Evolutionary conservation across 805 yeast genomes (phyloP).

Genomic region (Lipomyces mesembrius): DNA sequence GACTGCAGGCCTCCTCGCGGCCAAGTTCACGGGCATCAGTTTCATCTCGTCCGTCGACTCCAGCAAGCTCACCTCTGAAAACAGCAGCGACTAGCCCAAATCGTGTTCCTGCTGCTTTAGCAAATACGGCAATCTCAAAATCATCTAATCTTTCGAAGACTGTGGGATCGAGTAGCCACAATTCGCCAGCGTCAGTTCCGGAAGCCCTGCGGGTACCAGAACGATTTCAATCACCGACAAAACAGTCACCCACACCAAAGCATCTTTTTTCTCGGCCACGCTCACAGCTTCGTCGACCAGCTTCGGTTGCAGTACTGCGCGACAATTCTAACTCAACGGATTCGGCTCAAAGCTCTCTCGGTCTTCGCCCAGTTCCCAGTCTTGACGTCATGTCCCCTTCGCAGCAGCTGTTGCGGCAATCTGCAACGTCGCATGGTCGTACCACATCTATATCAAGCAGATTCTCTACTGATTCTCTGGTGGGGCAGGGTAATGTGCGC

Average conservation of each 20-base stretch:
- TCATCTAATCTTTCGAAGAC: background rate
- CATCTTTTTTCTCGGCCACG: constrained; percentile 32
- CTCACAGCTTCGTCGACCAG: constrained; percentile 31
- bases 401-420: background rate
- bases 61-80: background rate
- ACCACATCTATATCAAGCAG: constrained; percentile 13
- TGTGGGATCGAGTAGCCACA: background rate
- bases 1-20: background rate
- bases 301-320: constrained; percentile 7
- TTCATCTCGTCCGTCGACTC: constrained; percentile 1
- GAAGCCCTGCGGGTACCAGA: background rate
- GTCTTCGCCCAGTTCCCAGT: constrained; percentile 7
- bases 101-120: background rate
- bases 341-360: background rate
- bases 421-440: constrained; percentile 9
- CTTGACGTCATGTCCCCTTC: constrained; percentile 10
- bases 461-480: constrained; percentile 15
- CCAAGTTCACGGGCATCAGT: constrained; percentile 3
- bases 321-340: background rate
- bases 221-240: constrained; percentile 2
- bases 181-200: background rate
- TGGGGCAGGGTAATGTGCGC: constrained; percentile 32
- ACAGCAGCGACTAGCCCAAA: background rate
- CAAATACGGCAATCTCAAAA: background rate
- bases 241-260: constrained; percentile 6